Conservation (phyloP, 441 rosid genomes). For the Gossypium schwendimanii region DNA sequence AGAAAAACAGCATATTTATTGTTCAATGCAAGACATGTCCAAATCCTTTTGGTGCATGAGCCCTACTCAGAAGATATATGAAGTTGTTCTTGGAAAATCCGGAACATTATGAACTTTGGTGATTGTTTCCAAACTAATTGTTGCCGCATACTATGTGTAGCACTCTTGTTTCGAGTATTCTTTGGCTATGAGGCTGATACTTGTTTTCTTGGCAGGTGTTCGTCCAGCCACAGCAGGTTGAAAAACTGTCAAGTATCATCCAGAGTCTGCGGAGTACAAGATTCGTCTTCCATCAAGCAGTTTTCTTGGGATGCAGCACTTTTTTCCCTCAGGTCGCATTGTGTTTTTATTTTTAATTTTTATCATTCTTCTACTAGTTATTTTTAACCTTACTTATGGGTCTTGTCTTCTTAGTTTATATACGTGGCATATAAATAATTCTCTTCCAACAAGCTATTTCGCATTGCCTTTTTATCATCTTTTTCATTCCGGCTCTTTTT, state of each 20-base stretch:
- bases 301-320: conserved; percentile 29
- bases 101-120: background rate
- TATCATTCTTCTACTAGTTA: background rate
- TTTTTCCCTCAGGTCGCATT: conserved; percentile 34
- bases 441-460: background rate
- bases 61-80: background rate
- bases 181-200: background rate
- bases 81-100: background rate
- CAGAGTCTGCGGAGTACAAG: conserved; percentile 7
- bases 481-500: background rate
- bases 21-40: background rate
- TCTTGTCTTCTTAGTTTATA: conserved; percentile 13
- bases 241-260: conserved; percentile 23
- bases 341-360: conserved; percentile 12
- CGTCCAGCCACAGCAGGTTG: conserved; percentile 37
- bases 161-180: background rate
- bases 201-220: conserved; percentile 29
- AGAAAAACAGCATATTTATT: background rate
- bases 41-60: background rate
- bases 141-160: background rate
- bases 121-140: background rate
- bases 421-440: background rate
- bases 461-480: background rate
- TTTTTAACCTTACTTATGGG: conserved; percentile 21
- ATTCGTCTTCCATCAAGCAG: conserved; percentile 28